A percentile compares a stretch with the other conserved stretches of the same genome.
phyloP scores from a whole-genome alignment of 805 yeast genomes.

The Ogataea thermomethanolica region DNA sequence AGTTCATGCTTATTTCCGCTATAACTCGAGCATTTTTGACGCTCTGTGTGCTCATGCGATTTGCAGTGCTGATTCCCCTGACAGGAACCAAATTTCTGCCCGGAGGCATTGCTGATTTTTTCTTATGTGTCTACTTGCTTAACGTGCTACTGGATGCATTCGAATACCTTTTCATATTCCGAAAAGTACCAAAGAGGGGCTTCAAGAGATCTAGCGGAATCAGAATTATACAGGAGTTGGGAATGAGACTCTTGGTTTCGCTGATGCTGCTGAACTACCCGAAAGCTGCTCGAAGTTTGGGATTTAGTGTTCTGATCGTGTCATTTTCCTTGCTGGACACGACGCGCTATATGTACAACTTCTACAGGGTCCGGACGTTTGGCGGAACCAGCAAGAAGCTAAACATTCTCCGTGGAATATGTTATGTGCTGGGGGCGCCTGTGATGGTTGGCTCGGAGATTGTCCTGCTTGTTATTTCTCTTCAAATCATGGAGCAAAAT shows the following conservation, averaged over 20 bases:
- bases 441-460: conserved; percentile 20
- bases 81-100: conserved; percentile 66
- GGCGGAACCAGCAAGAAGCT: conserved; percentile 19
- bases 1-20: conserved; percentile 21
- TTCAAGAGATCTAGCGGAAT: conserved; percentile 11
- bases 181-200: conserved; percentile 10
- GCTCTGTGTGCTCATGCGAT: conserved; percentile 47
- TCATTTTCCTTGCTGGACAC: conserved; percentile 24
- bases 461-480: conserved; percentile 21
- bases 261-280: conserved; percentile 26
- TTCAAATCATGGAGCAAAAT: conserved; percentile 20
- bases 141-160: conserved; percentile 20
- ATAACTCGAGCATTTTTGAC: conserved; percentile 40
- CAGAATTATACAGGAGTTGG: conserved; percentile 7
- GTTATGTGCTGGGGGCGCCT: conserved; percentile 21
- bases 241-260: conserved; percentile 15
- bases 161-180: conserved; percentile 20
- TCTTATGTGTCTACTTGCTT: conserved; percentile 24
- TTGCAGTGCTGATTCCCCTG: conserved; percentile 52
- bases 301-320: conserved; percentile 23
- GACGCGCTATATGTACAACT: conserved; percentile 24
- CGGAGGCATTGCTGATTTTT: conserved; percentile 69
- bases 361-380: conserved; percentile 27
- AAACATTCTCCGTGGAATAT: conserved; percentile 16
- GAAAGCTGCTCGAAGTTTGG: conserved; percentile 23